phyloP scores from a whole-genome alignment of 495 filamentous ascomycete genomes.

The Baudoinia panamericana region DNA sequence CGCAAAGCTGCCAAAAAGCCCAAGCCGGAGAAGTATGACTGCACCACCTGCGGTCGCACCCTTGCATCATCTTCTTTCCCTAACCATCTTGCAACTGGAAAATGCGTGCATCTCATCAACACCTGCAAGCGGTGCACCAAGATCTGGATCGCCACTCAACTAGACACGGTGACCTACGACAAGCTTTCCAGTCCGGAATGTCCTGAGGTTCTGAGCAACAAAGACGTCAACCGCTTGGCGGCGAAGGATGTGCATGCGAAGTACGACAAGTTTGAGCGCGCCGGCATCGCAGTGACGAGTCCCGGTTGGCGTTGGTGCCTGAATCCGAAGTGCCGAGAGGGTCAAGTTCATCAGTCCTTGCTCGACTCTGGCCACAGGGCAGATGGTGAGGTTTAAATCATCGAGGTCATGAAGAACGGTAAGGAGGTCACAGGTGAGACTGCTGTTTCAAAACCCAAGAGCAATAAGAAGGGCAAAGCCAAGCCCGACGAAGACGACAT shows the following conservation, averaged over 20 bases:
- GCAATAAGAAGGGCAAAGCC: not conserved
- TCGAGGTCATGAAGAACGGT: slow-evolving; percentile 1
- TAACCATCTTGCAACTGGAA: slow-evolving; percentile 5
- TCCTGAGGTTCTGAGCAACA: slow-evolving; percentile 9
- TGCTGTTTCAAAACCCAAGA: slow-evolving; percentile 1
- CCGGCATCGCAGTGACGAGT: slow-evolving; percentile 5
- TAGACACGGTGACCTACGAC: slow-evolving; percentile 12
- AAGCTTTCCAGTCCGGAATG: slow-evolving; percentile 14
- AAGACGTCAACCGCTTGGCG: slow-evolving; percentile 5
- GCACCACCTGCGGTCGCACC: slow-evolving; percentile 9
- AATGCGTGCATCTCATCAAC: slow-evolving; percentile 16
- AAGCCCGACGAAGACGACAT: slow-evolving; percentile 6
- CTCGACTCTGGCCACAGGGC: not conserved
- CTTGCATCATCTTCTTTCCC: slow-evolving; percentile 8
- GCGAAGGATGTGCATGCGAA: slow-evolving; percentile 2
- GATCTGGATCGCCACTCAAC: slow-evolving; percentile 6
- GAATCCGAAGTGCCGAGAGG: slow-evolving; percentile 8
- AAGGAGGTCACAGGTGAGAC: too few relatives aligned
- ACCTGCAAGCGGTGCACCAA: slow-evolving; percentile 14
- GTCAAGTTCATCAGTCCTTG: slow-evolving; percentile 7
- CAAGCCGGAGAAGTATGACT: slow-evolving; percentile 4
- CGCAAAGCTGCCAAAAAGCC: not conserved
- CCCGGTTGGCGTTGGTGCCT: slow-evolving; percentile 15
- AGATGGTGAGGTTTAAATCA: too few relatives aligned
- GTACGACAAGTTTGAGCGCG: slow-evolving; percentile 5